Conservation (phyloP, 176 grass and related monocot species). For the Oryza longistaminata region DNA sequence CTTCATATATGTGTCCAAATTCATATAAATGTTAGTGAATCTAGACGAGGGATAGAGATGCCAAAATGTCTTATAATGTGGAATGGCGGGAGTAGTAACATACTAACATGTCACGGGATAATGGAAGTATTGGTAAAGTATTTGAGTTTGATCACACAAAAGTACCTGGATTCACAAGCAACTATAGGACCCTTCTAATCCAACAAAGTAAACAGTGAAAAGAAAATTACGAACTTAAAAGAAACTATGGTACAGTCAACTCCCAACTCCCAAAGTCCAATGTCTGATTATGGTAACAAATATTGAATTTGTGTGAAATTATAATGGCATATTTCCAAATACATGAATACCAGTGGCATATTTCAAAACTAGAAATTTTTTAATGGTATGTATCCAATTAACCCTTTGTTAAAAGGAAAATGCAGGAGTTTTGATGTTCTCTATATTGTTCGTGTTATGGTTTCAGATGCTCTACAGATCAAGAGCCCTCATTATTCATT, state of each 20-base stretch:
- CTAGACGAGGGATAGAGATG: too few species aligned
- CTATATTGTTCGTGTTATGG: not conserved
- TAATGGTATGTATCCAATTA: too few species aligned
- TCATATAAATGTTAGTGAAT: too few species aligned
- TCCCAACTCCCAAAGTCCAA: not conserved
- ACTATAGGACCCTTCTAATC: conserved; percentile 2
- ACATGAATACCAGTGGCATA: too few species aligned
- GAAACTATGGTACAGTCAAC: not conserved
- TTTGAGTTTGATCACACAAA: conserved; percentile 7
- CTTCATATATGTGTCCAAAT: too few species aligned
- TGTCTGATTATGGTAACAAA: conserved; percentile 28
- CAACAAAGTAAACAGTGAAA: not conserved
- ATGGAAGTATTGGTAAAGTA: not conserved
- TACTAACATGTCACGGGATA: not conserved
- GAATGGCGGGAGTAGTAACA: too few species aligned
- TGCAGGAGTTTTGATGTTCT: too few species aligned
- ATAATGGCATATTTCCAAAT: too few species aligned
- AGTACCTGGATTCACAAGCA: conserved; percentile 1
- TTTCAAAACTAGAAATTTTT: too few species aligned
- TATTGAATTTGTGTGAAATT: not conserved
- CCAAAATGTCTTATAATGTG: too few species aligned
- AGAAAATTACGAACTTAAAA: not conserved
- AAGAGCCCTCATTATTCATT: not conserved
- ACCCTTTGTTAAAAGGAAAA: too few species aligned
- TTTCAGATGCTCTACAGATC: not conserved